Base-by-base conservation (phyloP, 352 stramenopile species). In the Plasmopara muralis region DNA sequence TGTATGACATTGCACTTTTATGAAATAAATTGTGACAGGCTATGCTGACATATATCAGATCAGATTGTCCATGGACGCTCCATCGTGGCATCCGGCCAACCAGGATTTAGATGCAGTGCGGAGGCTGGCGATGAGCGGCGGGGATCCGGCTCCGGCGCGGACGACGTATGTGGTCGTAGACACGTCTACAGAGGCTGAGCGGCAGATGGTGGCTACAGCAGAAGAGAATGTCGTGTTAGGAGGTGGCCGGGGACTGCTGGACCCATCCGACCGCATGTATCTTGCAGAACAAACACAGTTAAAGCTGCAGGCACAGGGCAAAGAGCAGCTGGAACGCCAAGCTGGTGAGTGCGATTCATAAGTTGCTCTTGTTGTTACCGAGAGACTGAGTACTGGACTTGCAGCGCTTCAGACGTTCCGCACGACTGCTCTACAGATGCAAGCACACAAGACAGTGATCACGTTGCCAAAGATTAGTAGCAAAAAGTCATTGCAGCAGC, bases 131-230 rank as follows among this genome's bases (percentile, higher is more conserved):
- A 49, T 59, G 40, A 60, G 52, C 44, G 51, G 53, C 25, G 54
- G 44, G 10, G 40, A 44, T 1, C 38, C 59, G 20, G 13, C 62
- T 29, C 47, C 59, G 14, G 56, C 71, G 47, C 75, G 77, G 31
- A 81, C 66, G 4, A 75, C 87, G 67, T 89, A 86, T 60, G 85
- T 77, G 47, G 60, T 79, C 13, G 86, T 92, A 64, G 74, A 84
- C 58, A 81, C 68, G 58, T 85, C 65, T 28, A 92, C 78, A 34
- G 74, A 89, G 37, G 78, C 66, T 8, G 81, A 81, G 15, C 67
- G 73, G 14, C 57, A 84, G 62, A 69, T 89, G 40, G 48, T 88
- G 52, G 65, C 53, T 46, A 72, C 83, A 28, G 54, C 85, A 18
- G 58, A 87, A 15, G 66, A 68, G 20, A 63, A 47, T 16, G 58